phyloP scores from a whole-genome alignment of 345 rosid species.

The Raphanus sativus region DNA sequence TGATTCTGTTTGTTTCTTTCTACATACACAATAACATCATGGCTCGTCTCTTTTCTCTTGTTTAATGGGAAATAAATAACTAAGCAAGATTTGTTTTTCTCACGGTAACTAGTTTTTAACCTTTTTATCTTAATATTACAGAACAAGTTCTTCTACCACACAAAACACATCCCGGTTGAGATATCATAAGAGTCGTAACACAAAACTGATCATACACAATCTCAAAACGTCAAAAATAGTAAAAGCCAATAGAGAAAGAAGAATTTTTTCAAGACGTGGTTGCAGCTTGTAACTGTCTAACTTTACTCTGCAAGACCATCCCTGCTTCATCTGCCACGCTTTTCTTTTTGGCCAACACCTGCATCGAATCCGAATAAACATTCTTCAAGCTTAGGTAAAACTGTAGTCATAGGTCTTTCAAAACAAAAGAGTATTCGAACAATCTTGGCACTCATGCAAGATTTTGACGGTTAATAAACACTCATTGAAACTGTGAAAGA shows the following conservation, averaged over 20 bases:
- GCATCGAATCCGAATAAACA: no score
- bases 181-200: constrained; percentile 8
- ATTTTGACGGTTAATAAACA: no score
- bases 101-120: neutral
- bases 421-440: neutral
- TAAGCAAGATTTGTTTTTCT: neutral
- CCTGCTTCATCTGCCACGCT: constrained; percentile 81
- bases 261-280: constrained; percentile 23
- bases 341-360: constrained; percentile 95
- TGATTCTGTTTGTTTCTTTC: constrained; percentile 26
- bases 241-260: neutral
- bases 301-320: constrained; percentile 62
- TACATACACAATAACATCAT: neutral
- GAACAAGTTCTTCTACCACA: neutral
- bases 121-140: neutral
- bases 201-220: neutral
- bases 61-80: no score
- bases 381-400: no score
- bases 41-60: constrained; percentile 1
- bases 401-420: neutral
- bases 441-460: neutral
- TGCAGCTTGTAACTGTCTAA: constrained; percentile 62
- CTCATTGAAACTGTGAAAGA: no score
- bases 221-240: neutral
- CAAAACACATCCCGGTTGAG: neutral